These are phyloP conservation scores for Eucalyptus caleyi DNA, from an alignment of 345 rosid species.

Conservation along the genomic window DNA sequence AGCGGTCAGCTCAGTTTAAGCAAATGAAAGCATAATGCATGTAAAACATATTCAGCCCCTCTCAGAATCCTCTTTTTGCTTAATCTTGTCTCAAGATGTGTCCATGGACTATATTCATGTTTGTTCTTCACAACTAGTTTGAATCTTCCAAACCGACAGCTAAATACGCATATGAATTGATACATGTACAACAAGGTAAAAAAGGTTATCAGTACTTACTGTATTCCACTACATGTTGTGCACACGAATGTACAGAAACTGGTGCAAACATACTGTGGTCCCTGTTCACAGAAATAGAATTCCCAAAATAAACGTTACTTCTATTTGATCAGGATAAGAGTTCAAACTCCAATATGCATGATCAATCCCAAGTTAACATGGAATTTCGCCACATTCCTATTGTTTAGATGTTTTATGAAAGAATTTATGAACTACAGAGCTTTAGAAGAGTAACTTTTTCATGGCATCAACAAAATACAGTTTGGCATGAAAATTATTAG, in stretches of 20 bases:
- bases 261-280: constrained; percentile 97
- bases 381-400: not conserved
- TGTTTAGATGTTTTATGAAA: not conserved
- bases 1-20: not conserved
- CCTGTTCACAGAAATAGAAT: constrained; percentile 35
- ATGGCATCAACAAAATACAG: not conserved
- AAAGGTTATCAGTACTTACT: constrained; percentile 36
- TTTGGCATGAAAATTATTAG: not conserved
- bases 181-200: not conserved
- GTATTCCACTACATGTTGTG: constrained; percentile 96
- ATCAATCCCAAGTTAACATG: not conserved
- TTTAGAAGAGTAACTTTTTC: not conserved
- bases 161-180: not conserved
- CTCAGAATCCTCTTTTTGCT: not conserved
- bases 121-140: not conserved
- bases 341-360: not conserved
- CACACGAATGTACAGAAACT: constrained; percentile 95
- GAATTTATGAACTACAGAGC: not conserved
- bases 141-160: not conserved
- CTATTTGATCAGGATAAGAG: not conserved
- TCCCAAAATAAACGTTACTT: not conserved
- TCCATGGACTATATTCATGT: not conserved
- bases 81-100: not conserved
- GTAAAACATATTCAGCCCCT: not conserved
- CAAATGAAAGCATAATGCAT: not conserved